A percentile compares a stretch with the other conserved stretches of the same genome.
These are phyloP conservation scores for Pontederia paniculata DNA, from an alignment of 176 grass and related monocot species.

Conservation along the genomic window DNA sequence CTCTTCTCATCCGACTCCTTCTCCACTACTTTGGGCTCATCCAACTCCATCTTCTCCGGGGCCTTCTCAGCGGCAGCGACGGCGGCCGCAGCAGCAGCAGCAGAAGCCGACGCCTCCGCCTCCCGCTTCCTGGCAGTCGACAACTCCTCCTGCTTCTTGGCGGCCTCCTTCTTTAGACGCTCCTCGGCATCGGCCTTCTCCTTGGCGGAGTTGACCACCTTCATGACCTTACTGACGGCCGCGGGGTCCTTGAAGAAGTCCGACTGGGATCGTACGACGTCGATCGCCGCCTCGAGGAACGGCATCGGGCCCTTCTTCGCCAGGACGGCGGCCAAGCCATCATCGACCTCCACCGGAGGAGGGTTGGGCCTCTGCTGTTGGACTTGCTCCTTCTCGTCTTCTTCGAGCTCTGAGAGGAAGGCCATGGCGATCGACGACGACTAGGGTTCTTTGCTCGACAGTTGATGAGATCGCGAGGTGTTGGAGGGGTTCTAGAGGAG, in stretches of 20 bases:
- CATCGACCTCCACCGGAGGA: conserved; percentile 25
- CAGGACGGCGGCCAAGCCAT: conserved; percentile 36
- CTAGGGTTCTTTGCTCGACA: no score
- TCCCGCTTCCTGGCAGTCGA: conserved; percentile 16
- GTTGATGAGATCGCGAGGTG: no score
- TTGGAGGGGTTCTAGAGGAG: no score
- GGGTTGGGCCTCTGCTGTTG: no score
- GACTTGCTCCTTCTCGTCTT: no score
- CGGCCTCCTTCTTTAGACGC: conserved; percentile 16
- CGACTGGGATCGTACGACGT: conserved; percentile 37
- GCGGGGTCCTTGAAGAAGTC: conserved; percentile 55
- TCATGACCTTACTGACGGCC: conserved; percentile 40
- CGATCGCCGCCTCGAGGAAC: conserved; percentile 59
- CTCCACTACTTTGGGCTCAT: conserved; percentile 22
- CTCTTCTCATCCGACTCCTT: conserved; percentile 31
- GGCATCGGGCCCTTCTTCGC: conserved; percentile 49
- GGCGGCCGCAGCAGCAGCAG: no score
- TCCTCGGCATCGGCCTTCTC: conserved; percentile 61
- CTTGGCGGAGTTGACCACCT: conserved; percentile 43
- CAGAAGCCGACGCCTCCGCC: conserved; percentile 9
- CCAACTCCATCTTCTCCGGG: background rate
- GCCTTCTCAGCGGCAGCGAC: background rate
- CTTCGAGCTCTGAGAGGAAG: no score
- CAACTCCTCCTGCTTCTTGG: conserved; percentile 19
- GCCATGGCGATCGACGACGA: no score